Base-by-base conservation (phyloP, 257 asterid genomes). In the Solanum stenotomum region DNA sequence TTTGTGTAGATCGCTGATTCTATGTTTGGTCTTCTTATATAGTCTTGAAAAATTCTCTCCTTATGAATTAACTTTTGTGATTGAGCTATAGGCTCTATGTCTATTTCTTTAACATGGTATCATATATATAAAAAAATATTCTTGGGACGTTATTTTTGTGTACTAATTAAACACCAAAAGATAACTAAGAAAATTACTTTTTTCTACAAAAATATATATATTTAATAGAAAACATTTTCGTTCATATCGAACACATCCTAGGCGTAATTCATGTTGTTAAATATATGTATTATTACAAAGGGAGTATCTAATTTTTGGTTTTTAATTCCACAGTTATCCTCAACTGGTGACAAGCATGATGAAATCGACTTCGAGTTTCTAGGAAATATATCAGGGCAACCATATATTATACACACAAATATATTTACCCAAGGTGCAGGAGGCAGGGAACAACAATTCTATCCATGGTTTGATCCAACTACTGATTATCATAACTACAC, bases 291-390 rank as follows among this genome's bases (percentile, higher is more conserved):
- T 13, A 44, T 46, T 68, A 13, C 20, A 27, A 27, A 68, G 10
- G 74, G 77, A 71, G 78, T n/a, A 23, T 27, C 85, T 81, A n/a
- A 46, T 71, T 34, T 27, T 40, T 14, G 31, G 20, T 33, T 25
- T 12, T 38, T 27, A 84, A 27, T 31, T 88, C 34, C 31, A 89
- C 92, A 95, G 99, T 89, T 96, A 18, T 94, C 95, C 42, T 95
- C 95, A 13, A 89, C 75, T 0, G 98, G 96, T 10, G 89, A 89
- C 27, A 93, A 92, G 83, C 98, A 96, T 44, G 95, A 96, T 56
- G 98, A 96, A 89, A 94, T 95, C 4, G 98, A 96, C 90, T 96
- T 95, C 23, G 99, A 96, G 92, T 96, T 96, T 85, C 91, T 96
- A 0, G 99, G 99, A 10, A 96, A 96, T 87, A 75, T 89, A 70